Evolutionary conservation across 768 basidiomycete genomes (phyloP).

Genomic region (Sarcodon sp.): DNA sequence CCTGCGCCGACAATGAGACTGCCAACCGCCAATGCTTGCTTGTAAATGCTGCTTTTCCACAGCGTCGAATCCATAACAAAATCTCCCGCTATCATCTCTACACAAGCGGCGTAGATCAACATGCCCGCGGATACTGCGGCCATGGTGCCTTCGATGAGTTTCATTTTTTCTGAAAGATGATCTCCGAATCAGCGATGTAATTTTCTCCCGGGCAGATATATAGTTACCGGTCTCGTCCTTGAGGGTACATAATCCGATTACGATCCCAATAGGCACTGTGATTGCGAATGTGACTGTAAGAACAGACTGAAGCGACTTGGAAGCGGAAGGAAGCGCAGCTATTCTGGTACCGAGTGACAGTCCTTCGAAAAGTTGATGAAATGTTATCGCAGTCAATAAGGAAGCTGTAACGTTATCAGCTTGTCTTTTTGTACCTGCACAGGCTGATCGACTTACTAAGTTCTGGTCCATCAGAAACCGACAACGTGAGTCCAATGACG

Average conservation of each 20-base stretch:
- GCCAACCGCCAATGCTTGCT: conserved; percentile 42
- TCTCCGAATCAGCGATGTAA: conserved; percentile 1
- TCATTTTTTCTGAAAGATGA: conserved; percentile 26
- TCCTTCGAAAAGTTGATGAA: conserved; percentile 81
- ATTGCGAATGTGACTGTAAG: conserved; percentile 56
- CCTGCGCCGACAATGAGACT: conserved; percentile 50
- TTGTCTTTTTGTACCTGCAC: background rate
- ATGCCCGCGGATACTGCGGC: conserved; percentile 74
- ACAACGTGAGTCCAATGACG: conserved; percentile 67
- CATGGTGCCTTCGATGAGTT: conserved; percentile 59
- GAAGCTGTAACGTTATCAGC: conserved; percentile 32
- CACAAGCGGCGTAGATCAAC: conserved; percentile 73
- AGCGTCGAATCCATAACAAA: conserved; percentile 62
- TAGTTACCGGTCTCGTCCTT: conserved; percentile 1
- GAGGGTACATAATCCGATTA: conserved; percentile 40
- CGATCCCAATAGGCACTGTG: conserved; percentile 63
- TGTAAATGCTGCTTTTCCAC: conserved; percentile 23
- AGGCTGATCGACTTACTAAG: conserved; percentile 38
- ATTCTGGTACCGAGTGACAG: conserved; percentile 75
- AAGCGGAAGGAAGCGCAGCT: conserved; percentile 37
- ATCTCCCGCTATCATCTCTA: conserved; percentile 82
- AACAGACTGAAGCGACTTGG: conserved; percentile 30
- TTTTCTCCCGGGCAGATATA: conserved; percentile 9
- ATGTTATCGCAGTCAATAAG: conserved; percentile 59
- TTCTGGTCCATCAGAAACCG: conserved; percentile 54